Base-by-base conservation (phyloP, 2,329 filamentous ascomycete genomes). In the Scedosporium boydii region DNA sequence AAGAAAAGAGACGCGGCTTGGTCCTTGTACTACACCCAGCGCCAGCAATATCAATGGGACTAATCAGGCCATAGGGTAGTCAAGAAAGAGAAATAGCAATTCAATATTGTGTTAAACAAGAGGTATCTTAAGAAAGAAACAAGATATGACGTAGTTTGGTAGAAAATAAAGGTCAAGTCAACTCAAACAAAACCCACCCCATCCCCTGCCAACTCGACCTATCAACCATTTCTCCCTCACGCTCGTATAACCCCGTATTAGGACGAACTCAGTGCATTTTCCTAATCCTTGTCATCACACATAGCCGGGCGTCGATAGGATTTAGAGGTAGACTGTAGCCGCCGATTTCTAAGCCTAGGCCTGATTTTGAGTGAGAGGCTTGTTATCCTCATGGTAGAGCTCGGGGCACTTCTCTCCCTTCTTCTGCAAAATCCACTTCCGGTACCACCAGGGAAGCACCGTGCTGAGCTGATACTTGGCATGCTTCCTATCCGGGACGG, bases 401-500 rank as follows among this genome's bases (percentile, higher is more conserved):
- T 64, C 63, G 14, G 60, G 59, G 5, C 62, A 38, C 42, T 46
- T 44, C 2, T 61, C 63, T 14, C 55, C 58, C 57, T 65, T 64
- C 59, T 65, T 64, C 18, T 63, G 51, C 21, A 64, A 42, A 10
- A 66, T 42, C 64, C 67, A 71, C 12, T 64, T 62, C 67, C 73
- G 75, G 64, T 73, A 68, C 70, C 72, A 75, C 69, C 72, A 77
- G 1, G 76, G 75, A 1, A 73, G 62, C 3, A 72, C 74, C 58
- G 73, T 70, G 26, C 64, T 70, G 27, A 76, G 63, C 68, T 80
- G 77, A 69, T 79, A 76, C 23, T 58, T 62, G 38, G 72, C 73
- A 62, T 79, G 78, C 58, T 74, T 76, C 61, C 70, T 68, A 63
- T 71, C 74, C 18, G 74, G 73, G 12, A 80, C 74, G 6, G 73